Evolutionary conservation across 345 rosid species (phyloP).

Genomic region (Gossypium sturtianum): DNA sequence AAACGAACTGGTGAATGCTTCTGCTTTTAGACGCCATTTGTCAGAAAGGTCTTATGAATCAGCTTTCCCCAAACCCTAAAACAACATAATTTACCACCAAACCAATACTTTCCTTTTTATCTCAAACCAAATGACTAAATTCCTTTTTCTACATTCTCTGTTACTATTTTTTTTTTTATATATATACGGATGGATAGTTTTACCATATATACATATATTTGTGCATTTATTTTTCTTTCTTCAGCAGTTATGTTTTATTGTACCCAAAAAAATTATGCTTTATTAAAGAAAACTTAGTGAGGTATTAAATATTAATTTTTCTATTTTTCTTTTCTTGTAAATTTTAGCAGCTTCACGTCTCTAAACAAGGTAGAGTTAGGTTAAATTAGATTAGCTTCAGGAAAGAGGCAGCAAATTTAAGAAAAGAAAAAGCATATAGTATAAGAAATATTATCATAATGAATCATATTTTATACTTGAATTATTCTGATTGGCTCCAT

Average conservation of each 20-base stretch:
- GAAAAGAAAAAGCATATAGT: not conserved
- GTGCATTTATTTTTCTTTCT: too few species aligned
- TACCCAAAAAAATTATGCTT: too few species aligned
- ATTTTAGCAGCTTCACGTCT: not conserved
- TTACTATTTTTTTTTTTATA: too few species aligned
- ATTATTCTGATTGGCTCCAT: not conserved
- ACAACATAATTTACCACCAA: not conserved
- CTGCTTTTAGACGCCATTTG: too few species aligned
- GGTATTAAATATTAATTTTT: too few species aligned
- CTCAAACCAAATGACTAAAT: not conserved
- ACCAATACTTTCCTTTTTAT: not conserved
- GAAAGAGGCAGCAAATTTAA: not conserved
- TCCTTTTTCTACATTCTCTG: too few species aligned
- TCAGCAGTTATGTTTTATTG: too few species aligned
- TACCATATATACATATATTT: too few species aligned
- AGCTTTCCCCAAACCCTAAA: slow-evolving; percentile 19
- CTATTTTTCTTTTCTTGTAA: not conserved
- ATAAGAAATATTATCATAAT: not conserved
- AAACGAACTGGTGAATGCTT: too few species aligned
- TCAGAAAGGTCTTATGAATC: too few species aligned
- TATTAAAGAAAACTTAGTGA: too few species aligned
- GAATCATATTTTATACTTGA: not conserved
- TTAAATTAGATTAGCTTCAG: not conserved
- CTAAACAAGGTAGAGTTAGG: not conserved
- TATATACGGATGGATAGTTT: too few species aligned